phyloP scores from a whole-genome alignment of 768 basidiomycete species.

The Phaeotremella skinneri region DNA sequence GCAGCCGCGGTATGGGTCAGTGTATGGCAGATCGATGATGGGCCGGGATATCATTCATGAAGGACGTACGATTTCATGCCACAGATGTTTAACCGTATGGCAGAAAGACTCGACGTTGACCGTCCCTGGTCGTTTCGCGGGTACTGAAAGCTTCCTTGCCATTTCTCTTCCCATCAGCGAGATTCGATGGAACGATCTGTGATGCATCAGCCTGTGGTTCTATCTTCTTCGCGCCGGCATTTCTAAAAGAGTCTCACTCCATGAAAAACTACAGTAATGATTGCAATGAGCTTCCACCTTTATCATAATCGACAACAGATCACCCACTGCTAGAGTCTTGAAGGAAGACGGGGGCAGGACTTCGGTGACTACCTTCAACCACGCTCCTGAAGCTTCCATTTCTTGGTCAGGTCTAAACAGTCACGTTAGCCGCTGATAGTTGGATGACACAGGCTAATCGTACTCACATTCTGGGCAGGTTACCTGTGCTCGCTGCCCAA shows the following conservation, averaged over 20 bases:
- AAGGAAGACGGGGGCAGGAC: constrained; percentile 22
- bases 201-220: not conserved
- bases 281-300: constrained; percentile 1
- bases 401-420: constrained; percentile 16
- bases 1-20: not conserved
- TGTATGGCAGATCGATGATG: no score
- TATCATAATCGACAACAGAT: not conserved
- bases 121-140: constrained; percentile 17
- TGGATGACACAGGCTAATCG: not conserved
- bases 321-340: constrained; percentile 22
- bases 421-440: not conserved
- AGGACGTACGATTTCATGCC: constrained; percentile 25
- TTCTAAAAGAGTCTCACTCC: constrained; percentile 10
- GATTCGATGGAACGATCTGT: constrained; percentile 23
- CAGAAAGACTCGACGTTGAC: constrained; percentile 24
- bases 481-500: constrained; percentile 23
- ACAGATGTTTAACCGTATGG: constrained; percentile 11
- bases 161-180: constrained; percentile 17
- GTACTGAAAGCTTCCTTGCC: constrained; percentile 15
- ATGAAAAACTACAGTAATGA: constrained; percentile 20
- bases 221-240: no score
- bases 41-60: not conserved
- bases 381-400: constrained; percentile 22
- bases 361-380: constrained; percentile 21
- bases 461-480: constrained; percentile 29